Percentiles rank a stretch among this genome's conserved stretches.
phyloP scores from a whole-genome alignment of 208 protist genomes.

The Acanthamoeba rhysodes region DNA sequence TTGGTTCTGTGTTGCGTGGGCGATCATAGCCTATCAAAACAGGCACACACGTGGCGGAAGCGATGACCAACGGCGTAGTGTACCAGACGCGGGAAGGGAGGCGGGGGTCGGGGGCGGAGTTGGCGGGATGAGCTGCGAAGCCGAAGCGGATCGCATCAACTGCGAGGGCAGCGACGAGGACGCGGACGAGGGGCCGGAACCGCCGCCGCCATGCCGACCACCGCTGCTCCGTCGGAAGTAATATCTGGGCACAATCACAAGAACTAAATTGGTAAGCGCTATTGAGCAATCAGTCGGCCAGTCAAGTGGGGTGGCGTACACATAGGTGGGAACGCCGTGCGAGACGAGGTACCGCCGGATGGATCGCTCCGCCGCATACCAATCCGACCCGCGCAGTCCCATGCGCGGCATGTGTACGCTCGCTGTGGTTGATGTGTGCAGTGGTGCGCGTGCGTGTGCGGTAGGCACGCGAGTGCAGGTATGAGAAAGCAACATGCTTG shows the following conservation, averaged over 20 bases:
- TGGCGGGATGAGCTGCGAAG: neutral
- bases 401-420: constrained; percentile 52
- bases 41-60: too few relatives aligned
- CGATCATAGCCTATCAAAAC: too few relatives aligned
- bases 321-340: constrained; percentile 35
- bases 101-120: constrained; percentile 4
- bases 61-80: too few relatives aligned
- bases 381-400: constrained; percentile 7
- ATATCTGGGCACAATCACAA: neutral
- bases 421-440: neutral
- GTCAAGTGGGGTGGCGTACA: neutral
- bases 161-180: neutral
- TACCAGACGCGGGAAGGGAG: neutral
- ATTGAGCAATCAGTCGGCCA: too few relatives aligned
- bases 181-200: neutral
- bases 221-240: neutral
- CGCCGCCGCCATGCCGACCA: neutral
- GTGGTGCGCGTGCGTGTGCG: neutral
- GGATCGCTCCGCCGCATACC: constrained; percentile 35
- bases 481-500: neutral
- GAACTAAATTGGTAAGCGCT: neutral
- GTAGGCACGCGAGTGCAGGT: neutral
- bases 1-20: too few relatives aligned
- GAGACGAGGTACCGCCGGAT: constrained; percentile 8
- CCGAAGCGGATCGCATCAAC: neutral